phyloP scores from a whole-genome alignment of 148 eudicot species.

The Persicaria maculosa region DNA sequence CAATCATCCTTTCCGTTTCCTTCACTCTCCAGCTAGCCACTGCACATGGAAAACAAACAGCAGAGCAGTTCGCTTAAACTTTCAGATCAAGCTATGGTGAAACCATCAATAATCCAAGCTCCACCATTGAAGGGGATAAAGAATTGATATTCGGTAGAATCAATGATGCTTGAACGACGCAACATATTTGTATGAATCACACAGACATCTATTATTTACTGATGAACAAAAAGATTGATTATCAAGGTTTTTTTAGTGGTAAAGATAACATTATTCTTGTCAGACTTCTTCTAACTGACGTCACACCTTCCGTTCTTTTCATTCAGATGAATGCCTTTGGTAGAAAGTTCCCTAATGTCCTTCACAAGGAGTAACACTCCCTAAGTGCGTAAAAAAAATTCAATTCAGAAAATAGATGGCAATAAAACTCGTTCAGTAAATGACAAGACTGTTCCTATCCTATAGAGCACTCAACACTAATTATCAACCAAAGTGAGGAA shows the following conservation, averaged over 20 bases:
- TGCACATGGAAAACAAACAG: constrained; percentile 21
- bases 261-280: background rate
- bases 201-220: background rate
- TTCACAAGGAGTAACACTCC: background rate
- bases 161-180: background rate
- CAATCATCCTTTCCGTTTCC: constrained; percentile 98
- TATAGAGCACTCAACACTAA: too few relatives aligned
- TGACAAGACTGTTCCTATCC: background rate
- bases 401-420: background rate
- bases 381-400: background rate
- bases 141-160: background rate
- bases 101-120: background rate
- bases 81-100: background rate
- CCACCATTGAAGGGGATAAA: background rate
- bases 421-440: background rate
- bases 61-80: background rate
- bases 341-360: background rate
- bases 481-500: background rate
- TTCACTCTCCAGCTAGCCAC: constrained; percentile 99
- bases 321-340: background rate
- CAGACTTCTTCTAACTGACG: background rate
- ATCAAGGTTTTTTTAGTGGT: background rate
- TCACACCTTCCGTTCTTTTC: background rate
- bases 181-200: background rate
- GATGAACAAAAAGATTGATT: background rate